Evolutionary conservation across 129 eudicot species (phyloP), one percentile per base, ranked within the genome.

Genomic region (Artemisia tridentata): DNA sequence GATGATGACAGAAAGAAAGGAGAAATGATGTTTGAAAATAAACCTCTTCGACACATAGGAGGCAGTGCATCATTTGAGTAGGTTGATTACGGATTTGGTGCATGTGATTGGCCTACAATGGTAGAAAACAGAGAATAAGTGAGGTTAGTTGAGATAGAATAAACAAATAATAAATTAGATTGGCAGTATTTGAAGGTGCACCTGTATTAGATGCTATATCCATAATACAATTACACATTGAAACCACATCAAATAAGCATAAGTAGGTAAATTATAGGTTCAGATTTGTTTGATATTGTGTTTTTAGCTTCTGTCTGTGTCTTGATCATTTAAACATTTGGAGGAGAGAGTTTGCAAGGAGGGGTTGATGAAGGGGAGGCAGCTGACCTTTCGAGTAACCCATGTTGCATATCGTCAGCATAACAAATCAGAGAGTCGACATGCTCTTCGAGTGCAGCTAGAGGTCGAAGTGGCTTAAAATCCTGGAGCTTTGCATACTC

Each of bases 401-500:
- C 61, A 62, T 78, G 82, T 67, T 81, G 86, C 49, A 74, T 83
- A 53, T 84, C 84, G 47, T 91, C 86, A 13, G 95, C 95, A 34
- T 73, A 87, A 71, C 97, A 91, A 66, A 91, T 84, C 57, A 87
- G 67, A 53, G 89, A 85, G 5, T 73, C 88, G 0, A 7, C n/a
- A 71, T 95, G 87, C 11, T 85, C 82, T 67, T 87, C 83, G 49
- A 65, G 58, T 23, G 95, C 85, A 60, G 74, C 72, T 46, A 82
- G 16, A 72, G 97, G 95, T 41, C 67, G 78, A 23, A 63, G 67
- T 1, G 95, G 97, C 80, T 65, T 75, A 65, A 87, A 91, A 57
- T 80, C 80, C 72, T 56, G 83, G 57, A 91, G 79, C 75, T 83
- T 91, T 11, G 97, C 71, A 52, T 91, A 91, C 74, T 85, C 85